Percentiles rank a stretch among this genome's conserved stretches.
These are phyloP conservation scores for Schizophyllum amplum DNA, from an alignment of 1,284 basidiomycete species.

Conservation along the genomic window DNA sequence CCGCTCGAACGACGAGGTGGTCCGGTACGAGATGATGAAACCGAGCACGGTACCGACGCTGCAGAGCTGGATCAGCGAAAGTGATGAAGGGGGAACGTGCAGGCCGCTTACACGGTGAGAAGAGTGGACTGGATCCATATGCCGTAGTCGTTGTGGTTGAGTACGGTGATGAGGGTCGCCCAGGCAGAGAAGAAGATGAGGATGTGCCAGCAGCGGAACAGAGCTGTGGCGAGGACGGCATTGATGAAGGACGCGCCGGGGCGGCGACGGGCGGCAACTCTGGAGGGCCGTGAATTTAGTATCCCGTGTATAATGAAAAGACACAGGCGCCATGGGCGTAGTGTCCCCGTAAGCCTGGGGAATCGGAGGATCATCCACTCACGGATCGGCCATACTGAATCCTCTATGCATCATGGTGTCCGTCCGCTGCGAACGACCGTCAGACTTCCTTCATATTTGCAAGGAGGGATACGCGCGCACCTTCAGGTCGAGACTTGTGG, in stretches of 20 bases:
- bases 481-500: no score
- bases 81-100: neutral
- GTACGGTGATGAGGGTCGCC: slow-evolving; percentile 44
- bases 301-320: no score
- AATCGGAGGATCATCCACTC: no score
- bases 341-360: no score
- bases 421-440: no score
- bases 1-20: slow-evolving; percentile 68
- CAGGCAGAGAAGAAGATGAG: slow-evolving; percentile 54
- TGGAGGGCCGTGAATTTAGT: no score
- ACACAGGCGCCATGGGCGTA: no score
- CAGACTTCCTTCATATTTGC: no score
- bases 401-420: no score
- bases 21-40: slow-evolving; percentile 61
- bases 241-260: slow-evolving; percentile 35
- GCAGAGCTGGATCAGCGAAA: slow-evolving; percentile 1
- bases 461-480: no score
- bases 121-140: slow-evolving; percentile 42
- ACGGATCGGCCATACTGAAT: no score
- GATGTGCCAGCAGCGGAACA: slow-evolving; percentile 64
- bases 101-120: slow-evolving; percentile 48
- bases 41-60: slow-evolving; percentile 59
- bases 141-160: slow-evolving; percentile 38
- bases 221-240: slow-evolving; percentile 49
- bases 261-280: slow-evolving; percentile 32